Evolutionary conservation across 441 rosid species (phyloP).

Genomic region (Flueggea neowawraea): DNA sequence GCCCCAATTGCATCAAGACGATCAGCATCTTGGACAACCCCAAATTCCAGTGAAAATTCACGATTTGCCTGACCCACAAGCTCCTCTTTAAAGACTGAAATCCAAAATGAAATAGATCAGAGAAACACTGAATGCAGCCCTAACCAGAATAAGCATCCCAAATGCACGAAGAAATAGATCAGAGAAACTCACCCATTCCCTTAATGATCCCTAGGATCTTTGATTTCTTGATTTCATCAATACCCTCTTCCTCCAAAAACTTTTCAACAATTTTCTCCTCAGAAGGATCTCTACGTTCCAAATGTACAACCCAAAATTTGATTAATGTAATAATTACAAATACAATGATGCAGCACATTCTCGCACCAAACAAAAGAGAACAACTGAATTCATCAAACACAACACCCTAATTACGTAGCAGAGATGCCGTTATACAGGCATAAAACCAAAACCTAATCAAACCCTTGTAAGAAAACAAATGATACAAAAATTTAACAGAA

Average conservation of each 20-base stretch:
- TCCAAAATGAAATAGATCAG: background rate
- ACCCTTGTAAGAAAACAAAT: no score
- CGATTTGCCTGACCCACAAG: constrained; percentile 35
- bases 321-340: background rate
- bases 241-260: constrained; percentile 63
- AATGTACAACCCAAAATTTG: background rate
- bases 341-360: no score
- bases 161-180: no score
- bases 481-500: no score
- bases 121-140: no score
- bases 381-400: no score
- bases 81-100: constrained; percentile 80
- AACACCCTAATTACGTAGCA: no score
- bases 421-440: no score
- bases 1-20: constrained; percentile 94
- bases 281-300: constrained; percentile 52
- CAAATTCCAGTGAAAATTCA: constrained; percentile 59
- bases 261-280: constrained; percentile 65
- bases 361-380: no score
- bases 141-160: no score
- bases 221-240: constrained; percentile 54
- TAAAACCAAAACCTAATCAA: no score
- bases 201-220: constrained; percentile 59
- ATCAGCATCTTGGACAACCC: constrained; percentile 91
- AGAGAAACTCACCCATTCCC: constrained; percentile 62